These are phyloP conservation scores for Trypanosoma mega DNA, from an alignment of 208 protist species.

Conservation along the genomic window DNA sequence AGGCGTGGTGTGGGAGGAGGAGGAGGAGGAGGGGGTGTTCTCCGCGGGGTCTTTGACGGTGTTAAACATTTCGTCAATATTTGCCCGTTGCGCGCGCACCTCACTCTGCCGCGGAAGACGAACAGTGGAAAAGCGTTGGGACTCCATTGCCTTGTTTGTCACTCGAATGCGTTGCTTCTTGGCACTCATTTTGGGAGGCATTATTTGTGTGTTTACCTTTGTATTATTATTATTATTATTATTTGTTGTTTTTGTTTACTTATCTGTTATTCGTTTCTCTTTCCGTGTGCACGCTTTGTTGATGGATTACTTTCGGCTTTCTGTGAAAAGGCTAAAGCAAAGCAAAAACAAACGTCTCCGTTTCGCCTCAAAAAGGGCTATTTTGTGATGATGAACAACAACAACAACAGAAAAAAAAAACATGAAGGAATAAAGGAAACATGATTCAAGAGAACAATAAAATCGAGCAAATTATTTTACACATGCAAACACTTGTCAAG, in stretches of 20 bases:
- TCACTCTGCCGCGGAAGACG: constrained; percentile 60
- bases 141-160: constrained; percentile 79
- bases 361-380: too few species aligned
- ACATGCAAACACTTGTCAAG: constrained; percentile 1
- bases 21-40: too few species aligned
- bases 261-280: background rate
- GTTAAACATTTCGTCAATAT: constrained; percentile 58
- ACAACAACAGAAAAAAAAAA: constrained; percentile 16
- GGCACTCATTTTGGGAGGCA: constrained; percentile 21
- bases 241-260: background rate
- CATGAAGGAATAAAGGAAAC: constrained; percentile 18
- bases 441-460: background rate
- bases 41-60: background rate
- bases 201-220: constrained; percentile 2
- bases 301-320: too few species aligned
- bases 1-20: too few species aligned
- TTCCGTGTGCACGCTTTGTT: too few species aligned
- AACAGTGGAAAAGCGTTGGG: constrained; percentile 73
- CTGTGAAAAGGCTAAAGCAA: too few species aligned
- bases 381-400: too few species aligned
- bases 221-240: constrained; percentile 7
- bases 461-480: background rate
- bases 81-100: constrained; percentile 35
- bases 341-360: too few species aligned
- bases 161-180: constrained; percentile 70